Conservation (phyloP, 495 filamentous ascomycete genomes). For the Tricharina praecox region DNA sequence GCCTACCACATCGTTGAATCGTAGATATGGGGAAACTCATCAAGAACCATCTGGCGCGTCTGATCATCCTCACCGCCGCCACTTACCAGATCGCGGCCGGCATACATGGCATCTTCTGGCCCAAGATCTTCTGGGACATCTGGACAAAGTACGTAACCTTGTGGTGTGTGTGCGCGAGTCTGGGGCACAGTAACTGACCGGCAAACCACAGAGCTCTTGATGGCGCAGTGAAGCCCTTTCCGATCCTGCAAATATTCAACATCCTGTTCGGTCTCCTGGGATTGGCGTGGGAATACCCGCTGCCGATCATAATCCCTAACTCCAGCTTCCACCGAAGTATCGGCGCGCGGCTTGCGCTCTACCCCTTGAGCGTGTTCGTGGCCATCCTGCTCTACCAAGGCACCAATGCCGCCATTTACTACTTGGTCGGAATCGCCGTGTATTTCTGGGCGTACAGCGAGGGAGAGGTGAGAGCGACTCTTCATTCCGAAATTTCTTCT, state of each 20-base stretch:
- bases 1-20: not conserved
- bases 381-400: conserved; percentile 76
- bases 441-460: conserved; percentile 97
- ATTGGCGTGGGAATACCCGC: conserved; percentile 82
- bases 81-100: conserved; percentile 73
- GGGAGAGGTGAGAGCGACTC: conserved; percentile 57
- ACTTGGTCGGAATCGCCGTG: conserved; percentile 65
- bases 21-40: conserved; percentile 82
- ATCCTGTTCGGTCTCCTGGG: conserved; percentile 71
- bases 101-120: conserved; percentile 88
- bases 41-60: conserved; percentile 95
- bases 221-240: conserved; percentile 64
- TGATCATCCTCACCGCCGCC: conserved; percentile 75
- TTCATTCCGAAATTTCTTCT: not conserved
- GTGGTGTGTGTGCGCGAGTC: not conserved
- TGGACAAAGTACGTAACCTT: conserved; percentile 43
- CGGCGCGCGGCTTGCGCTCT: conserved; percentile 64
- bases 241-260: conserved; percentile 86
- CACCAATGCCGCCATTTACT: conserved; percentile 83
- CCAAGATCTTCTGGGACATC: conserved; percentile 98
- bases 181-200: conserved; percentile 10
- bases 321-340: conserved; percentile 67
- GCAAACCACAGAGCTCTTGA: conserved; percentile 46
- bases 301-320: conserved; percentile 44
- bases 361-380: conserved; percentile 61